Evolutionary conservation across 2,329 filamentous ascomycete genomes (phyloP), one percentile per base, ranked within the genome.

Genomic region (Dothideomycetes sp.): DNA sequence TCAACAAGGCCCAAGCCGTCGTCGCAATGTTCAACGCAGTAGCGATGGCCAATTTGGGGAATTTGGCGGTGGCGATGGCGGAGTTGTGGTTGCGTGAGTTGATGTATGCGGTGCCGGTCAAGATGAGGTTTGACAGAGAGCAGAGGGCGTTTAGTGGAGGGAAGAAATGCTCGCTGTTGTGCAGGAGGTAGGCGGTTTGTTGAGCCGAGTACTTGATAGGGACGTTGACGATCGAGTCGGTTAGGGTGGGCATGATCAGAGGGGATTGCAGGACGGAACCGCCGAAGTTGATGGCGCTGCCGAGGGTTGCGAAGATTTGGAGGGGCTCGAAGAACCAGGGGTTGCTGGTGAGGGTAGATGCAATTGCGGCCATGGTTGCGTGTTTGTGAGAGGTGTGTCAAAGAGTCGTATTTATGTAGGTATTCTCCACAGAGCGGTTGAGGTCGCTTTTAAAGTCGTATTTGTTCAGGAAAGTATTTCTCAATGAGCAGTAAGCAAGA

Each of bases 261-360:
- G 53, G 51, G 24, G 54, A 51, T 51, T 57, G 55, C n/a, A 57
- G 50, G 19, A 45, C 53, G 29, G 54, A 56, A 36, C 50, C 55
- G 36, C 55, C 55, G 28, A 53, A 53, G 50, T 58, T 58, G 40
- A 52, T 45, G 36, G 54, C 55, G 10, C 53, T 51, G 40, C 49
- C 50, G 12, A 58, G 41, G 5, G 49, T 51, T 19, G 51, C 50
- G 43, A 57, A 47, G 44, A 44, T 44, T 19, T 44, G 42, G 20
- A 44, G 42, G 18, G 35, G 42, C n/a, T 44, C 42, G 42, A 39
- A 35, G 30, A 32, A 34, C 34, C 29, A 39, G 1, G 29, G 30
- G 25, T 33, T 40, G 23, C 20, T 25, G 24, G 25, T 17, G 22
- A 40, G 30, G 29, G 10, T 32, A 13, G 37, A 32, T 19, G 28